A percentile compares a stretch with the other conserved stretches of the same genome.
phyloP scores from a whole-genome alignment of 2,329 filamentous ascomycete genomes.

The Podosphaera leucotricha region DNA sequence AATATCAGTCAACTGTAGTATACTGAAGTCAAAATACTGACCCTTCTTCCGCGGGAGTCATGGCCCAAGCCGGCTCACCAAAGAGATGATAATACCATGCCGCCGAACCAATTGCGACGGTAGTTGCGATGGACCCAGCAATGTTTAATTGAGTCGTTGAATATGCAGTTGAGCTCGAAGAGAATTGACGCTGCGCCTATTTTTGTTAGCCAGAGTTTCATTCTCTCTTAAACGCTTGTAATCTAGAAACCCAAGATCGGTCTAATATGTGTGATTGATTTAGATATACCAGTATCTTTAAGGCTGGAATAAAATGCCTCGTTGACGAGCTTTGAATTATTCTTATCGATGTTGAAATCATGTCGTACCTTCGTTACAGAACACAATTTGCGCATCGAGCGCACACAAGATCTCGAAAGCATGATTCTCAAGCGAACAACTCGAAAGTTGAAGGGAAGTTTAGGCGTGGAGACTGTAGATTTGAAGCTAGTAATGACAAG shows the following conservation, averaged over 20 bases:
- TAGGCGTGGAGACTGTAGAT: too few relatives aligned
- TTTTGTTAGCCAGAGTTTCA: slow-evolving; percentile 18
- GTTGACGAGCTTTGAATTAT: neutral
- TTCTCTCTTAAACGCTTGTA: neutral
- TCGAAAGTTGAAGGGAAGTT: neutral
- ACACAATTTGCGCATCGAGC: slow-evolving; percentile 68
- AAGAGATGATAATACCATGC: slow-evolving; percentile 98
- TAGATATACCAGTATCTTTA: neutral
- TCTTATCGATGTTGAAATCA: neutral
- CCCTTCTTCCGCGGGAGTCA: slow-evolving; percentile 94
- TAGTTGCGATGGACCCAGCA: slow-evolving; percentile 66
- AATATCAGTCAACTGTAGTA: neutral
- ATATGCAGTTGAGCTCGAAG: slow-evolving; percentile 29
- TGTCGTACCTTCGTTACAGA: slow-evolving; percentile 17
- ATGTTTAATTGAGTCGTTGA: slow-evolving; percentile 65
- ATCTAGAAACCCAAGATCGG: neutral
- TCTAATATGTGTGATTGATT: neutral
- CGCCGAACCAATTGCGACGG: slow-evolving; percentile 66
- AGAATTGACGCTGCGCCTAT: slow-evolving; percentile 26
- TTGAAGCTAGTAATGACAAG: neutral
- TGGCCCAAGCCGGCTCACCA: slow-evolving; percentile 65
- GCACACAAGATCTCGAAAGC: slow-evolving; percentile 82
- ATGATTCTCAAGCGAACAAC: slow-evolving; percentile 32
- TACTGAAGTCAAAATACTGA: slow-evolving; percentile 27
- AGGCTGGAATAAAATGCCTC: neutral